Base-by-base conservation (phyloP, 768 basidiomycete species). In the Suillus subalutaceus region DNA sequence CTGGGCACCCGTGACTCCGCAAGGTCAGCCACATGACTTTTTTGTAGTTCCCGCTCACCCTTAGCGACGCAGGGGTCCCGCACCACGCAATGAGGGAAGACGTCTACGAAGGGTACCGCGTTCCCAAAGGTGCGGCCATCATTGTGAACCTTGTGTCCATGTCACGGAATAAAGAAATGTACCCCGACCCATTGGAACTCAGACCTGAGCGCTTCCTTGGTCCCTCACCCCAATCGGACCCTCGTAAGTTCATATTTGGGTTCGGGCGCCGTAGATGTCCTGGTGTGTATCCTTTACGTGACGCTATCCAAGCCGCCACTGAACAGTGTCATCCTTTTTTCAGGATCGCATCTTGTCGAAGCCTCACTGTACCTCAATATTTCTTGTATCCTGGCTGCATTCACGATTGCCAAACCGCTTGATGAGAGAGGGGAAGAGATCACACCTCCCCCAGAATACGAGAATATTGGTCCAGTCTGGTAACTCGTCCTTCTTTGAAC, bases 291-390 rank as follows among this genome's bases (percentile, higher is more conserved):
- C 23, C 2, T 52, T 52, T 26, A 13, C 6, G 26, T 46, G 20
- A n/a, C 44, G n/a, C 6, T 7, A 13, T 50, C 26, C 6, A 23
- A 26, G 6, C 23, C 6, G 50, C 13, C 6, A 56, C n/a, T 56
- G 55, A 56, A 56, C n/a, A 1, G 9, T 20, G 5, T 6, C 20
- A 9, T n/a, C 26, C 35, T 37, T 56, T 10, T 56, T 56, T 56
- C 35, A 56, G 55, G 55, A 13, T 12, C 9, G 16, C 68, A 79
- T 66, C 67, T 82, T 6, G 80, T 75, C 0, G 73, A 78, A 65
- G 69, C 72, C 3, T 20, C 44, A 2, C 20, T 44, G 3, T 44
- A 44, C 44, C 44, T 44, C 8, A 44, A 44, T 44, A 44, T 20
- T 20, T 20, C 44, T 44, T 44, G 44, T 44, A 20, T 9, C 44